Conservation (phyloP, 805 yeast genomes). For the Nakazawaea peltata region DNA sequence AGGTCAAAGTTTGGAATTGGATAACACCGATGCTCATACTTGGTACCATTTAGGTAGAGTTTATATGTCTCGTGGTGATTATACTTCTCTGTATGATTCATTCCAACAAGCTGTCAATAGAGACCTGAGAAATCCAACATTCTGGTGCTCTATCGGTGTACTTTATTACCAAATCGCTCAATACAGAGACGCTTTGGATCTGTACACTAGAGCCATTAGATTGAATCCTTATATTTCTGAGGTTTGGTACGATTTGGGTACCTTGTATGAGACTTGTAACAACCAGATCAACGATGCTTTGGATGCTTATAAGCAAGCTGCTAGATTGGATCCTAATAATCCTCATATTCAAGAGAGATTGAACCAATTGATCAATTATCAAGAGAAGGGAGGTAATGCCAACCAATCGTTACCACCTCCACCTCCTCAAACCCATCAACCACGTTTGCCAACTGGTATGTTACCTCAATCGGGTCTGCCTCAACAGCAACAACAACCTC, state of each 20-base stretch:
- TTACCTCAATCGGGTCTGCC: constrained; percentile 33
- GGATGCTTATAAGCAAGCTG: constrained; percentile 96
- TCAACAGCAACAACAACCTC: constrained; percentile 19
- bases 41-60: constrained; percentile 97
- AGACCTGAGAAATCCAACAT: constrained; percentile 94
- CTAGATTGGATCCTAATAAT: constrained; percentile 88
- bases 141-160: constrained; percentile 96
- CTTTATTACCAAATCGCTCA: constrained; percentile 93
- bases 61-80: constrained; percentile 93
- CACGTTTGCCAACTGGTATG: constrained; percentile 55
- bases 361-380: constrained; percentile 71
- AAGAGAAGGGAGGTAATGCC: constrained; percentile 55
- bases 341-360: constrained; percentile 91
- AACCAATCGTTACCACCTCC: constrained; percentile 41
- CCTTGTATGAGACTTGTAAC: constrained; percentile 93
- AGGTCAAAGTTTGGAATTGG: constrained; percentile 83
- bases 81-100: constrained; percentile 94
- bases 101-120: constrained; percentile 98
- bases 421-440: constrained; percentile 68
- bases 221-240: constrained; percentile 93
- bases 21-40: constrained; percentile 85
- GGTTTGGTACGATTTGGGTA: constrained; percentile 98
- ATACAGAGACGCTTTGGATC: constrained; percentile 94
- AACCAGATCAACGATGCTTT: constrained; percentile 92
- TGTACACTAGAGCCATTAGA: constrained; percentile 93